Evolutionary conservation across 805 yeast genomes (phyloP), one percentile per base, ranked within the genome.

Genomic region (Debaryomyces maramus): DNA sequence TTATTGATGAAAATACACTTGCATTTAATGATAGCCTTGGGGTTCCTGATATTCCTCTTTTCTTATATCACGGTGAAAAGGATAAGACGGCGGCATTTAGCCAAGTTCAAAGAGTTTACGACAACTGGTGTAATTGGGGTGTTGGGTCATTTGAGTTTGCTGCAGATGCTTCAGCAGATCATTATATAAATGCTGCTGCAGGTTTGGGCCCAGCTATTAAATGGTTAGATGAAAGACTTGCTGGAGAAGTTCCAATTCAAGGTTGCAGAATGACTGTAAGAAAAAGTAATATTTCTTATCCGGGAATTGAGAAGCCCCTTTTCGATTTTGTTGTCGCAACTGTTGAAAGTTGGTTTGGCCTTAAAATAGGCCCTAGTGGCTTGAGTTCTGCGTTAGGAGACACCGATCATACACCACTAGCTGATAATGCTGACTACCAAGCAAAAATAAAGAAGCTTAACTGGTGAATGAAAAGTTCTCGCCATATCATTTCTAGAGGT

Each of bases 121-220:
- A 55, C 4, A 47, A 48, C 19, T 60, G 55, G 51, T 60, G 66
- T 38, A 48, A 44, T 5, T 41, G 52, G 47, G 62, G 61, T 3
- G 47, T 55, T 11, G 44, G 40, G 17, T 30, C 34, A 8, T 40
- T 56, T 14, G 63, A 60, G 42, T 51, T 52, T 41, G 48, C 54
- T 4, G 49, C 39, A 14, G 51, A 50, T 18, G 32, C 40, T 9
- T 28, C 44, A 8, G 41, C 56, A 11, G 63, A 56, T 2, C 66
- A 61, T 38, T 32, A 49, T 19, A 40, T 56, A 14, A 61, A 55
- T 27, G 24, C 24, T 15, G 26, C 40, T 9, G 19, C 22, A 8
- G 52, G 49, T 19, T 33, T 44, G 9, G 44, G 46, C 10, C 51
- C 47, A 10, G 61, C 57, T 3, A 32, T 56, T 6, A 28, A 32